phyloP scores from a whole-genome alignment of 306 rosid genomes.

The Begonia peltatifolia region DNA sequence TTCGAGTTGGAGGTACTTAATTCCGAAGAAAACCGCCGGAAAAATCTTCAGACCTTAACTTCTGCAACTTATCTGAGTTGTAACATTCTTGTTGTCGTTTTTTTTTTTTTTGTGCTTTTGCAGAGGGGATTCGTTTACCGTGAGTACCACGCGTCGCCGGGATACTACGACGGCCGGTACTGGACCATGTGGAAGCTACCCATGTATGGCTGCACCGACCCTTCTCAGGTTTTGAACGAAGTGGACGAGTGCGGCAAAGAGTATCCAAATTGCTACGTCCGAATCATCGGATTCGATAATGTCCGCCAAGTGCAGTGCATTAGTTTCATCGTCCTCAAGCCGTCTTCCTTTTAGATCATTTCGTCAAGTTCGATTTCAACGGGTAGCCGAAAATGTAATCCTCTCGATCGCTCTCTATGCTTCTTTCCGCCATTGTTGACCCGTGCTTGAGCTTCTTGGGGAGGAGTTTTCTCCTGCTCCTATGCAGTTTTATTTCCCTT shows the following conservation, averaged over 20 bases:
- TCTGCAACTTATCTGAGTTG: no score
- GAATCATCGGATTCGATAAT: slow-evolving; percentile 87
- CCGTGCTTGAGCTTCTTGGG: no score
- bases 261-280: slow-evolving; percentile 29
- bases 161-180: slow-evolving; percentile 81
- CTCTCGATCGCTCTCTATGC: no score
- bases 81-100: not conserved
- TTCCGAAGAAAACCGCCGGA: no score
- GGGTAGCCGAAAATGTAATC: no score
- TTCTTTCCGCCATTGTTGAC: no score
- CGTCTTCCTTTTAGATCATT: slow-evolving; percentile 6
- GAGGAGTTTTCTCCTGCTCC: no score
- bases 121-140: slow-evolving; percentile 40
- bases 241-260: slow-evolving; percentile 24
- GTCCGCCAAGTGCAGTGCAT: slow-evolving; percentile 67
- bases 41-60: no score
- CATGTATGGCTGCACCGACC: slow-evolving; percentile 63
- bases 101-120: slow-evolving; percentile 2
- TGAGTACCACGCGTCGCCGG: slow-evolving; percentile 42
- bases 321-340: slow-evolving; percentile 80
- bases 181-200: slow-evolving; percentile 98
- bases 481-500: no score
- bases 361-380: no score
- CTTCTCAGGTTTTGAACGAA: slow-evolving; percentile 39
- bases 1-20: slow-evolving; percentile 28